Base-by-base conservation (phyloP, 495 filamentous ascomycete species). In the Penicillium dipodomyicola region DNA sequence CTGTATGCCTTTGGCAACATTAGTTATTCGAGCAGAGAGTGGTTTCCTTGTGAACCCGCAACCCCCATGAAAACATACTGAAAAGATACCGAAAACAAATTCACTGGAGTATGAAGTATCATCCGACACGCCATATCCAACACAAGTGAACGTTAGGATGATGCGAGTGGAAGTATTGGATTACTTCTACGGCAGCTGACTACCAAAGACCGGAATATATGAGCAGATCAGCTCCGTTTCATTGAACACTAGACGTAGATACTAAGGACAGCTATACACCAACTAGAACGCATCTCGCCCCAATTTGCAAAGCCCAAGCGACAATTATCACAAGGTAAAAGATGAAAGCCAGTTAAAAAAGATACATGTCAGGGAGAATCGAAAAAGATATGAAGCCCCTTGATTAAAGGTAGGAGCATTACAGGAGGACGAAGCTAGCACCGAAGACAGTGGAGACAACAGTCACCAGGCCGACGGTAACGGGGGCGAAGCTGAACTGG, bases 401-500 rank as follows among this genome's bases (percentile, higher is more conserved):
- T 27, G 12, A 35, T 4, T 47, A 52, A 25, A 29, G 48, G 52
- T 42, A 27, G 56, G 52, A 52, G 25, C 49, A 33, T 74, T 71
- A 78, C 63, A 73, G 56, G 20, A 78, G 53, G 46, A 78, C 41
- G 6, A 92, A 63, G 37, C 84, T 67, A 32, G 87, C 84, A 32
- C 89, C 89, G 43, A 86, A 74, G 20, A 92, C 50, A 20, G 83
- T 83, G 46, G 87, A 87, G 22, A 80, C 44, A 8, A 81, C 59
- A 17, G 84, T 84, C 39, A 86, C 64, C 3, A 78, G 66, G 5
- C 80, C 75, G 46, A 88, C 67, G 25, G 79, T 61, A 35, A 87
- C 59, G 54, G 87, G 80, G 39, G 78, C 70, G 67, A 81, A 75
- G 44, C 81, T 76, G 65, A 85, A 60, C 37, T 68, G 70, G n/a